A percentile compares a stretch with the other conserved stretches of the same genome.
Evolutionary conservation across 2,329 filamentous ascomycete species (phyloP).

Genomic region (Exophiala calicioides): DNA sequence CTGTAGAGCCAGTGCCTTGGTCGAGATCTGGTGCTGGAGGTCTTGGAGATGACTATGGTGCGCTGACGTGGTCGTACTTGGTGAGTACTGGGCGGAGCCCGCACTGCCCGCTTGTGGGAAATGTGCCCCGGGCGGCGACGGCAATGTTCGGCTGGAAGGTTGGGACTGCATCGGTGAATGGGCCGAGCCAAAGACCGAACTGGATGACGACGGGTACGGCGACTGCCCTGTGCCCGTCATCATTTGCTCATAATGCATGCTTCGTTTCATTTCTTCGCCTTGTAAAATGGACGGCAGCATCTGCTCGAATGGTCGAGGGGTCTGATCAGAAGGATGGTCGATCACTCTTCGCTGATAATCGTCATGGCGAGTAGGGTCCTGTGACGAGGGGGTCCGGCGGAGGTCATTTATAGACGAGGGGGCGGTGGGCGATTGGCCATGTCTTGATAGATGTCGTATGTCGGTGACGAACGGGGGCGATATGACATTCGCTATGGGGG

Average conservation of each 20-base stretch:
- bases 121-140: slow-evolving; percentile 30
- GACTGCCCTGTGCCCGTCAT: slow-evolving; percentile 17
- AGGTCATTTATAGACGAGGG: slow-evolving; percentile 21
- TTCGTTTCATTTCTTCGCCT: slow-evolving; percentile 22
- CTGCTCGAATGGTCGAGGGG: slow-evolving; percentile 31
- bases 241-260: slow-evolving; percentile 20
- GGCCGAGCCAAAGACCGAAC: slow-evolving; percentile 20
- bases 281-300: slow-evolving; percentile 25
- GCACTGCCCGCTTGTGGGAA: slow-evolving; percentile 21
- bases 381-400: slow-evolving; percentile 14
- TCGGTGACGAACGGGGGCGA: slow-evolving; percentile 17
- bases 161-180: slow-evolving; percentile 28
- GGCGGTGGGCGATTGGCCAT: slow-evolving; percentile 12
- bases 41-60: slow-evolving; percentile 48
- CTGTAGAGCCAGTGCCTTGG: slow-evolving; percentile 55
- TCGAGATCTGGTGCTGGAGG: slow-evolving; percentile 56
- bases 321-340: slow-evolving; percentile 17
- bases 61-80: slow-evolving; percentile 31
- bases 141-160: slow-evolving; percentile 27
- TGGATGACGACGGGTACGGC: slow-evolving; percentile 23
- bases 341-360: slow-evolving; percentile 14
- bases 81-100: slow-evolving; percentile 16
- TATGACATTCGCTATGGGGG: slow-evolving; percentile 23
- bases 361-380: slow-evolving; percentile 21
- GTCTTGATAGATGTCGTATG: slow-evolving; percentile 16